Percentiles rank a stretch among this genome's conserved stretches.
phyloP scores from a whole-genome alignment of 208 protist genomes.

The Trypanosoma caninum region DNA sequence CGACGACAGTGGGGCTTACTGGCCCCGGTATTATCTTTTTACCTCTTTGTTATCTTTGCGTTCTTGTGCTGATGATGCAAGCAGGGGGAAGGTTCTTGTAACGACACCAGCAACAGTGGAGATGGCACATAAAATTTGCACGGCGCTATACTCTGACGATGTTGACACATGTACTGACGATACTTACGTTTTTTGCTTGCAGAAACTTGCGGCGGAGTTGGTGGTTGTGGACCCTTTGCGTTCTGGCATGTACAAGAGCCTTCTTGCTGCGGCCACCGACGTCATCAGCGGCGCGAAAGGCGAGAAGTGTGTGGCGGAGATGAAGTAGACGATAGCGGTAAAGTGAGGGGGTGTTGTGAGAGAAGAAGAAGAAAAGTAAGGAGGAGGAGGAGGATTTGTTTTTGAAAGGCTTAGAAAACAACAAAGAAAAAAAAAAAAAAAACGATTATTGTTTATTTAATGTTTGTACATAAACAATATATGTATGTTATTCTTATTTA shows the following conservation, averaged over 20 bases:
- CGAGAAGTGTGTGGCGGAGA: background rate
- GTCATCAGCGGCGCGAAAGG: background rate
- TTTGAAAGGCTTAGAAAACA: too few species aligned
- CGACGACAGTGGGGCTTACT: slow-evolving; percentile 37
- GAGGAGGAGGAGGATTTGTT: too few species aligned
- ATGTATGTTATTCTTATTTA: too few species aligned
- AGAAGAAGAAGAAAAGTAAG: too few species aligned
- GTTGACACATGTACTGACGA: slow-evolving; percentile 1
- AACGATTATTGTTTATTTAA: slow-evolving; percentile 4
- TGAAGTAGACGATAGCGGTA: background rate
- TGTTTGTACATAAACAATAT: too few species aligned
- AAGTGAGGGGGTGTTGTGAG: background rate
- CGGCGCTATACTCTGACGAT: slow-evolving; percentile 2
- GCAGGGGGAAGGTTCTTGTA: background rate
- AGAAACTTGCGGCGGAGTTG: slow-evolving; percentile 12
- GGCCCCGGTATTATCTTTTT: slow-evolving; percentile 57
- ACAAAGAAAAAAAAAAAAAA: slow-evolving; percentile 24
- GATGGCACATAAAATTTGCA: slow-evolving; percentile 6
- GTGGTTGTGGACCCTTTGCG: slow-evolving; percentile 18
- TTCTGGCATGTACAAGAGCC: slow-evolving; percentile 17
- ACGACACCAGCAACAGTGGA: background rate
- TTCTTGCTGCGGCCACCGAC: background rate
- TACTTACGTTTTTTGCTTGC: background rate
- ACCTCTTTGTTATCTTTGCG: slow-evolving; percentile 28
- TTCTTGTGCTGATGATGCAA: background rate